Conservation (phyloP, 345 rosid genomes). For the Tarenaya hassleriana region DNA sequence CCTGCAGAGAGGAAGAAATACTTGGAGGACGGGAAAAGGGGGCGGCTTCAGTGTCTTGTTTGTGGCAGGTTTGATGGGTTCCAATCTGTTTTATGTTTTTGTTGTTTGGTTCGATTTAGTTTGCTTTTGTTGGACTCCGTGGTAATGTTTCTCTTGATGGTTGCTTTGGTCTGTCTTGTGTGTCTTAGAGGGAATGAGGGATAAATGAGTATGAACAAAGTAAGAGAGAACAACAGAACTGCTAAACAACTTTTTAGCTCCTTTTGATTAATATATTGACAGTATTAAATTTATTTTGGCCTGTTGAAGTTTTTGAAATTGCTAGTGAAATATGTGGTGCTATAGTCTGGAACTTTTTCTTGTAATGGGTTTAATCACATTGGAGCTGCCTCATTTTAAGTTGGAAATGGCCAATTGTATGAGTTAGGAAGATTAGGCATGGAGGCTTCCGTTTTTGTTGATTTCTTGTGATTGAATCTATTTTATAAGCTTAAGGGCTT, state of each 20-base stretch:
- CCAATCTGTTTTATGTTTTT: constrained; percentile 24
- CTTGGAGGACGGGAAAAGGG: constrained; percentile 75
- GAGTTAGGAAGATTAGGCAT: too few relatives aligned
- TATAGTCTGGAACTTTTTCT: too few relatives aligned
- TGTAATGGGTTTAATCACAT: too few relatives aligned
- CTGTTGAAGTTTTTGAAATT: constrained; percentile 14
- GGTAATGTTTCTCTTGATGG: constrained; percentile 19
- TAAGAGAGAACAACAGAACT: constrained; percentile 11
- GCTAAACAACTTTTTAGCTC: neutral
- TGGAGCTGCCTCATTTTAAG: too few relatives aligned
- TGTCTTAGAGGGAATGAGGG: constrained; percentile 17
- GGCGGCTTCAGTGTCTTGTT: constrained; percentile 68
- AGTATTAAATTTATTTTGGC: constrained; percentile 9
- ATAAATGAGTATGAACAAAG: constrained; percentile 12
- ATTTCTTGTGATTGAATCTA: too few relatives aligned
- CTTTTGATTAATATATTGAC: constrained; percentile 7
- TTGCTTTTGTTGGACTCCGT: constrained; percentile 23
- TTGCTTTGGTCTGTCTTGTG: constrained; percentile 14
- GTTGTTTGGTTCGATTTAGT: constrained; percentile 2
- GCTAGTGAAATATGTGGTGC: constrained; percentile 2
- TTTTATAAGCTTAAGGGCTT: neutral
- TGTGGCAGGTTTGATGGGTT: constrained; percentile 73
- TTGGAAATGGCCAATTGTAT: too few relatives aligned
- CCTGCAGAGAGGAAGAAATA: constrained; percentile 52
- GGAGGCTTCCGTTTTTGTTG: too few relatives aligned